Percentiles rank a stretch among this genome's conserved stretches.
Conservation (phyloP, 345 rosid genomes). For the Corchorus capsularis region DNA sequence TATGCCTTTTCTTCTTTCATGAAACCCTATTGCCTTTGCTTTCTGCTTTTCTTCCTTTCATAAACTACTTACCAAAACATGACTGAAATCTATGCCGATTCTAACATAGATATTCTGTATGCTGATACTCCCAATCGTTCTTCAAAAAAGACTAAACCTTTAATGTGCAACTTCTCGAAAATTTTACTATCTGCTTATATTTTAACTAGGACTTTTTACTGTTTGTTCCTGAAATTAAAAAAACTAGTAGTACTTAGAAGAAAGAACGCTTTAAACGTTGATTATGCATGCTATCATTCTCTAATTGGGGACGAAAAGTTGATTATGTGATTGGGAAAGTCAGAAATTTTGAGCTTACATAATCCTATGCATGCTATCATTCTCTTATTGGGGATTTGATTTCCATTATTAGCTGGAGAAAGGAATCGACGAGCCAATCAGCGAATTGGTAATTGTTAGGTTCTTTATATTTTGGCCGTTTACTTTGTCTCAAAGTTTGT, state of each 20-base stretch:
- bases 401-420: not conserved
- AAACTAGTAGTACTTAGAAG: too few species aligned
- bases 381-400: not conserved
- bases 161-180: too few species aligned
- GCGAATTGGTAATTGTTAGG: not conserved
- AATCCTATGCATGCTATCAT: not conserved
- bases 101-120: too few species aligned
- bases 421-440: not conserved
- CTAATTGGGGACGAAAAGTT: not conserved
- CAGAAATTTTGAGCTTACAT: conserved; percentile 1
- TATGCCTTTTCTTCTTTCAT: conserved; percentile 16
- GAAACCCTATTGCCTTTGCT: not conserved
- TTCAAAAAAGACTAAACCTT: too few species aligned
- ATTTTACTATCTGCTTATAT: too few species aligned
- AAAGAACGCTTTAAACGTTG: too few species aligned
- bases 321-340: not conserved
- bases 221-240: too few species aligned
- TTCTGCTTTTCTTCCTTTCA: not conserved
- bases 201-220: too few species aligned
- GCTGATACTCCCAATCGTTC: too few species aligned
- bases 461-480: not conserved
- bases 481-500: not conserved
- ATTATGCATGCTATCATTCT: too few species aligned
- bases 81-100: too few species aligned
- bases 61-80: not conserved